Conservation (phyloP, 495 filamentous ascomycete genomes). For the Hypoxylon fragiforme region DNA sequence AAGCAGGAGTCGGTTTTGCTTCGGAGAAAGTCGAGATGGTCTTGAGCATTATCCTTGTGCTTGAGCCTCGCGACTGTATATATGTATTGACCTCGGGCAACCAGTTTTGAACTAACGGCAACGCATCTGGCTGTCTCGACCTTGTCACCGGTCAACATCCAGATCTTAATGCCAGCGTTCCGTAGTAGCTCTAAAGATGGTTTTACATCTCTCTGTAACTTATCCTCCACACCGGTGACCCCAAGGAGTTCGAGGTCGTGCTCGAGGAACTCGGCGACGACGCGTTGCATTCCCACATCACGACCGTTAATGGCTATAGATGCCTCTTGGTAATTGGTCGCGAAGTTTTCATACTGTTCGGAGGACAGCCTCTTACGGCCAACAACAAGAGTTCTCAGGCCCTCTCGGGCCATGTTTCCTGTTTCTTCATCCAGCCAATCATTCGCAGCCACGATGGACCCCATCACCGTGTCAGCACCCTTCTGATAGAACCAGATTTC, state of each 20-base stretch:
- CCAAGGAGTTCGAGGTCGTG: slow-evolving; percentile 87
- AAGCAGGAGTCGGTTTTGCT: slow-evolving; percentile 86
- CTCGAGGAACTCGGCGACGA: slow-evolving; percentile 82
- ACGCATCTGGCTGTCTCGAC: slow-evolving; percentile 98
- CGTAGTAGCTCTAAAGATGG: slow-evolving; percentile 90
- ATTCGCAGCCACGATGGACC: slow-evolving; percentile 86
- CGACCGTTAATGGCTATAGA: slow-evolving; percentile 77
- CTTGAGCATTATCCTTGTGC: slow-evolving; percentile 76
- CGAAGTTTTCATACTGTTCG: slow-evolving; percentile 79
- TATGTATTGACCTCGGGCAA: slow-evolving; percentile 93
- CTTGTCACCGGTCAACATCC: slow-evolving; percentile 99
- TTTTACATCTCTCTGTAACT: slow-evolving; percentile 92
- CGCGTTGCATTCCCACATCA: slow-evolving; percentile 77
- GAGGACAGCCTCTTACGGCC: slow-evolving; percentile 78
- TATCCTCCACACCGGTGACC: slow-evolving; percentile 97
- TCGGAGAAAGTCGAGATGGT: slow-evolving; percentile 83
- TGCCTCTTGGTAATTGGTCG: slow-evolving; percentile 72
- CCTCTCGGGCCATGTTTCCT: slow-evolving; percentile 97
- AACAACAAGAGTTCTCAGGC: slow-evolving; percentile 90
- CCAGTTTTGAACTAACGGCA: slow-evolving; percentile 89
- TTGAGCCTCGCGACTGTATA: slow-evolving; percentile 87
- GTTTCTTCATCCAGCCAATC: slow-evolving; percentile 99
- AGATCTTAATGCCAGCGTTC: slow-evolving; percentile 99
- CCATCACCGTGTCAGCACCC: slow-evolving; percentile 97
- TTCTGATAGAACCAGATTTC: slow-evolving; percentile 99